Conservation (phyloP, 495 filamentous ascomycete genomes). For the Margaritispora aquatica region DNA sequence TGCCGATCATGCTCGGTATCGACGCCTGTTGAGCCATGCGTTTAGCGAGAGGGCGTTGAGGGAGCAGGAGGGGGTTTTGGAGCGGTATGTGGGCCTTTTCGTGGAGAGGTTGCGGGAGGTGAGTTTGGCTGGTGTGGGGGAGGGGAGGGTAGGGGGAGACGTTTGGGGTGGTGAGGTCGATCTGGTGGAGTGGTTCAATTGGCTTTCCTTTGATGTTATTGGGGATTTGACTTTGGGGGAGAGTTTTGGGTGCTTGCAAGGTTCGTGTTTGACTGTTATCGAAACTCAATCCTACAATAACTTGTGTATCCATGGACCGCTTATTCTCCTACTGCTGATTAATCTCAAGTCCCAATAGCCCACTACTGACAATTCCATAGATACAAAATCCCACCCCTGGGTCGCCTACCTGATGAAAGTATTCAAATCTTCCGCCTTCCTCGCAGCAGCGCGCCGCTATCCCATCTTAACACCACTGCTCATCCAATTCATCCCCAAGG, state of each 20-base stretch:
- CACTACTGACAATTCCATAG: not conserved
- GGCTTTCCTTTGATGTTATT: not conserved
- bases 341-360: not conserved
- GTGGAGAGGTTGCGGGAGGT: not conserved
- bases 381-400: not conserved
- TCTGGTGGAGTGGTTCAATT: not conserved
- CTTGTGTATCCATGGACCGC: not conserved
- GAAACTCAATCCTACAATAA: not conserved
- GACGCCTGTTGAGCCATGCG: not conserved
- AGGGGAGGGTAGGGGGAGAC: too few relatives aligned
- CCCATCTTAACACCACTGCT: not conserved
- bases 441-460: constrained; percentile 18
- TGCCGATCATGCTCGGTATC: not conserved
- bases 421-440: not conserved
- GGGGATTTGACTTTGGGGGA: not conserved
- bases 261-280: not conserved
- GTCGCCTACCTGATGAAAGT: not conserved
- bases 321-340: not conserved
- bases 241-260: not conserved
- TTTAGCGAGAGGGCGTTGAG: not conserved
- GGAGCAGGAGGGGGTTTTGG: not conserved
- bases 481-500: not conserved
- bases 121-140: not conserved
- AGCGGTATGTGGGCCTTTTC: not conserved
- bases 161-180: too few relatives aligned